These are phyloP conservation scores for Solanum boliviense DNA, from an alignment of 257 asterid species.

Conservation along the genomic window DNA sequence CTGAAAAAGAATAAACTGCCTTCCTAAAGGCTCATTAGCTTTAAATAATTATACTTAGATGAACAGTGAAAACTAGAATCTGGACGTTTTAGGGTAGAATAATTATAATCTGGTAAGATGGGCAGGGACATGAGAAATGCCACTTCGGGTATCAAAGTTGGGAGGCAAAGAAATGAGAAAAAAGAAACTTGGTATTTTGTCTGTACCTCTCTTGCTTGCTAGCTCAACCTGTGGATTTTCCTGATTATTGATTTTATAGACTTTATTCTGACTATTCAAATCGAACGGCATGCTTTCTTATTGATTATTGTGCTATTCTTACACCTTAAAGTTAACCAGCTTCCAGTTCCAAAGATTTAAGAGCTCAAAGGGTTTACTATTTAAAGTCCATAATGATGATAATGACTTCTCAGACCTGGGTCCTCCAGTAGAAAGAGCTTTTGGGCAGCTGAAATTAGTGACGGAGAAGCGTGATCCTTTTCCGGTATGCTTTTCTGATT, in stretches of 20 bases:
- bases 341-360: slow-evolving; percentile 16
- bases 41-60: background rate
- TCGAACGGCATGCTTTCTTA: background rate
- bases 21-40: background rate
- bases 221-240: background rate
- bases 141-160: background rate
- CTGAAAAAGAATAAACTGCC: background rate
- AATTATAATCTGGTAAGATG: background rate
- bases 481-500: slow-evolving; percentile 17
- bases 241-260: background rate
- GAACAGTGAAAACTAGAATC: background rate
- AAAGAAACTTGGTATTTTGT: background rate
- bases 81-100: background rate
- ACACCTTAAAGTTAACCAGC: slow-evolving; percentile 12
- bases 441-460: slow-evolving; percentile 12
- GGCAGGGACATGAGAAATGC: background rate
- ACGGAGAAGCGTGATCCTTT: slow-evolving; percentile 24
- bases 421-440: slow-evolving; percentile 10
- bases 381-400: slow-evolving; percentile 17
- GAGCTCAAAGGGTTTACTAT: slow-evolving; percentile 16
- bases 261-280: background rate
- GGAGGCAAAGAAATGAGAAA: background rate
- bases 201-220: background rate
- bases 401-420: slow-evolving; percentile 42
- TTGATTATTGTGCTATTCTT: background rate